Evolutionary conservation across 305 asterid genomes (phyloP).

Genomic region (Solanum aculeatissimum): DNA sequence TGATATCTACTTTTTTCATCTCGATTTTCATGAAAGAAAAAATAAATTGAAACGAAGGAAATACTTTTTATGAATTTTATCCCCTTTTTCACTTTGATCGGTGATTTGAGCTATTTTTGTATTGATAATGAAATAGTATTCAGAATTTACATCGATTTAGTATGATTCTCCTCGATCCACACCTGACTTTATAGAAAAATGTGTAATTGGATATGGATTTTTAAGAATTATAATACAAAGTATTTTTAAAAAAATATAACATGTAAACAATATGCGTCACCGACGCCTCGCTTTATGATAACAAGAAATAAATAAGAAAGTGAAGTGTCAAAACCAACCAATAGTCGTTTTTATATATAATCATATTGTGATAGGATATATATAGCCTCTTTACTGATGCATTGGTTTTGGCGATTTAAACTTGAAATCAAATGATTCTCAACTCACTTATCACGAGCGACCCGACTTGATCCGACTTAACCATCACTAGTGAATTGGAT

Average conservation of each 20-base stretch:
- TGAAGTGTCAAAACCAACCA: background rate
- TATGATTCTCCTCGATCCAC: background rate
- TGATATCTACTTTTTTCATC: background rate
- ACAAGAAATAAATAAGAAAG: background rate
- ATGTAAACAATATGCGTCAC: background rate
- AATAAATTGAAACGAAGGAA: no score
- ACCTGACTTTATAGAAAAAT: background rate
- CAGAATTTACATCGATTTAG: background rate
- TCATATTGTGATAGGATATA: background rate
- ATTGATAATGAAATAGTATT: background rate
- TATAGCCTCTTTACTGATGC: background rate
- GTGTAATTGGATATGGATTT: background rate
- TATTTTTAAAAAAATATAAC: background rate
- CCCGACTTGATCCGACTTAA: no score
- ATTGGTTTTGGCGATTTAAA: background rate
- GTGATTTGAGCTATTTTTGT: background rate
- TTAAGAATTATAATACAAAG: background rate
- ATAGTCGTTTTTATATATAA: background rate
- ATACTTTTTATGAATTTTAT: no score
- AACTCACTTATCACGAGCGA: no score
- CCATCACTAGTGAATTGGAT: background rate
- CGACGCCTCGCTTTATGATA: background rate
- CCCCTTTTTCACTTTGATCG: no score
- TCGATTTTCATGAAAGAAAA: background rate
- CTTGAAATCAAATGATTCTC: background rate